A percentile compares a stretch with the other conserved stretches of the same genome.
phyloP scores from a whole-genome alignment of 1,284 basidiomycete genomes.

The Sporisorium reilianum region DNA sequence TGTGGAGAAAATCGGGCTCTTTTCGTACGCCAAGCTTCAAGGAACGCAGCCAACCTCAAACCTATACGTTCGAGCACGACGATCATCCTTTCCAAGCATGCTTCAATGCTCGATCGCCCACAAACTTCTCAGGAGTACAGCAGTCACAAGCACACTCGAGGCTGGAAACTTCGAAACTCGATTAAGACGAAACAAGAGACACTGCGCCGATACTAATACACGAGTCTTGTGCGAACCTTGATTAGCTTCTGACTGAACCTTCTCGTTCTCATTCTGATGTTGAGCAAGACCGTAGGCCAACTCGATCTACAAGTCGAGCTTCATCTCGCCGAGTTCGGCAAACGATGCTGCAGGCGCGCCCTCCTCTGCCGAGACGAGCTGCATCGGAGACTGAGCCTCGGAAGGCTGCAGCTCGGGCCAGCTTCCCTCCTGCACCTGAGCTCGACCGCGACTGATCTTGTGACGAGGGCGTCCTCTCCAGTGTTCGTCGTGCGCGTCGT shows the following conservation, averaged over 20 bases:
- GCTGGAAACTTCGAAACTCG: neutral
- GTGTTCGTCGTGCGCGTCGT: slow-evolving; percentile 40
- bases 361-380: slow-evolving; percentile 23
- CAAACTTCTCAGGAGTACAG: neutral
- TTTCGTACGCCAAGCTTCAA: no score
- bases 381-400: slow-evolving; percentile 49
- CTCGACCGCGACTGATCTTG: slow-evolving; percentile 24
- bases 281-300: neutral
- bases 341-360: slow-evolving; percentile 24
- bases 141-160: neutral
- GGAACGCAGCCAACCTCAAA: neutral
- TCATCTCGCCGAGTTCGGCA: slow-evolving; percentile 40
- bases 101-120: neutral
- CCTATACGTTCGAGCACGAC: neutral
- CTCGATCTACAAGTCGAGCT: slow-evolving; percentile 40
- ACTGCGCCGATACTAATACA: neutral
- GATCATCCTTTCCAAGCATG: neutral
- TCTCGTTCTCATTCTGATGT: neutral
- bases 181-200: slow-evolving; percentile 6
- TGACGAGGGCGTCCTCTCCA: slow-evolving; percentile 38
- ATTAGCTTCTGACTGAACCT: slow-evolving; percentile 1
- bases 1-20: slow-evolving; percentile 11
- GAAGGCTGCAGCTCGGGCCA: slow-evolving; percentile 45
- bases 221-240: neutral
- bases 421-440: slow-evolving; percentile 33